phyloP scores from a whole-genome alignment of 2,329 filamentous ascomycete genomes.

The Trichoderma sp. region DNA sequence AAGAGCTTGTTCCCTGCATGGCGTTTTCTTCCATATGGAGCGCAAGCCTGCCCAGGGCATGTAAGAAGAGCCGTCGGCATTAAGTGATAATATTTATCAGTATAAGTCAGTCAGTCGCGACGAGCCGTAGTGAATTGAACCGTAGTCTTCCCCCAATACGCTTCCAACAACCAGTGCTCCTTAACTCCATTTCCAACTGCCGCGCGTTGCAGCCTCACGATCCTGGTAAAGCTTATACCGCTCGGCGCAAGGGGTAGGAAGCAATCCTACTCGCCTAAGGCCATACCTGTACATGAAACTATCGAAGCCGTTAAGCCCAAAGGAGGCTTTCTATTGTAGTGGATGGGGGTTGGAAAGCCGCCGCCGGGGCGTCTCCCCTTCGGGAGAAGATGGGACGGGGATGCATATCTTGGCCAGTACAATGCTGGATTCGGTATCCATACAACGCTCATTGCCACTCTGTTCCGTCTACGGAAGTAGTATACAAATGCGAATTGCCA shows the following conservation, averaged over 20 bases:
- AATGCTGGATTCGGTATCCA: neutral
- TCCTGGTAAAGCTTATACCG: neutral
- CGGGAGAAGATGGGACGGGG: neutral
- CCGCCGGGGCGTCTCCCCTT: neutral
- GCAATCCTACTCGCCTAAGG: neutral
- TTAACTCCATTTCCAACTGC: neutral
- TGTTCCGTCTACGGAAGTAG: neutral
- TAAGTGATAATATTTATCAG: neutral
- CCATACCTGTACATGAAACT: neutral
- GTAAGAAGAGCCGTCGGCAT: neutral
- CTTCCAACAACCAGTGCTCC: neutral
- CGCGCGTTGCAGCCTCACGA: neutral
- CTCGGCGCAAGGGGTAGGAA: neutral
- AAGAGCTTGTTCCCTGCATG: neutral
- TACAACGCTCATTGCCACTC: neutral
- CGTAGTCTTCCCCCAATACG: neutral
- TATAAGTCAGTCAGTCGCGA: neutral
- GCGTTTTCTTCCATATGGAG: neutral
- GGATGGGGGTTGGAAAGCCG: no score
- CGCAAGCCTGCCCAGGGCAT: neutral
- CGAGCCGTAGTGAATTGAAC: neutral
- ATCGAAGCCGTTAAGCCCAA: conserved; percentile 1
- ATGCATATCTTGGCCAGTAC: neutral
- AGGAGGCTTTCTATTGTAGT: neutral
- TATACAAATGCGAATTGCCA: neutral